phyloP scores from a whole-genome alignment of 306 rosid genomes.

The Castanea mollissima region DNA sequence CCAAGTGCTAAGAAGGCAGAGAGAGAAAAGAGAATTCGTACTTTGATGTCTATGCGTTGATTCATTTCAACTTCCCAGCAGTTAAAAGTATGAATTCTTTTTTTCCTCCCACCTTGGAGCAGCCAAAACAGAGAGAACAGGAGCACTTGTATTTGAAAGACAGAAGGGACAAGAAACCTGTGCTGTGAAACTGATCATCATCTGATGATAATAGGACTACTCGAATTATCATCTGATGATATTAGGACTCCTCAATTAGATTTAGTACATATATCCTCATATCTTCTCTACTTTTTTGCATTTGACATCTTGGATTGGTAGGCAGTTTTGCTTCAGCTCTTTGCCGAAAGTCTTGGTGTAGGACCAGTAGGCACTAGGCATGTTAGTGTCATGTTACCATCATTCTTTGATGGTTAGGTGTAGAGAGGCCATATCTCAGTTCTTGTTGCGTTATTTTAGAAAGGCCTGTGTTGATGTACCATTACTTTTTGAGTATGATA shows the following conservation, averaged over 20 bases:
- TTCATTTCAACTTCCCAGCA: conserved; percentile 3
- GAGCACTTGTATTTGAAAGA: neutral
- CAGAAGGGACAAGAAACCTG: neutral
- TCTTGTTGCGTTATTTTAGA: neutral
- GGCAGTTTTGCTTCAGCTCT: conserved; percentile 7
- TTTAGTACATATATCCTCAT: neutral
- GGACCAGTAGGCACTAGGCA: conserved; percentile 15
- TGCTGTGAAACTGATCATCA: conserved; percentile 25
- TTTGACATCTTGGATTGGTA: conserved; percentile 6
- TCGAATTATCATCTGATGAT: conserved; percentile 52
- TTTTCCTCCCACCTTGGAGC: neutral
- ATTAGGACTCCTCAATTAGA: conserved; percentile 1
- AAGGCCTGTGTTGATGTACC: conserved; percentile 7
- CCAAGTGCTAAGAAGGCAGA: conserved; percentile 74
- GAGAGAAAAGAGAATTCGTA: conserved; percentile 57
- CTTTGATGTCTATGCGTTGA: conserved; percentile 90
- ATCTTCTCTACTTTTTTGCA: neutral
- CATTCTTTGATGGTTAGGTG: conserved; percentile 50
- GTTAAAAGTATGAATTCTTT: too few relatives aligned
- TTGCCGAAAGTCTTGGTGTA: conserved; percentile 21
- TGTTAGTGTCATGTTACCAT: conserved; percentile 19
- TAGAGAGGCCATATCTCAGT: conserved; percentile 6
- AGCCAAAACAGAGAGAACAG: neutral
- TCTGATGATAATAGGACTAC: conserved; percentile 40
- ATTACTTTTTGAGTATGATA: conserved; percentile 5